These are phyloP conservation scores for Amauroascus niger DNA, from an alignment of 2,329 filamentous ascomycete genomes.

Conservation along the genomic window DNA sequence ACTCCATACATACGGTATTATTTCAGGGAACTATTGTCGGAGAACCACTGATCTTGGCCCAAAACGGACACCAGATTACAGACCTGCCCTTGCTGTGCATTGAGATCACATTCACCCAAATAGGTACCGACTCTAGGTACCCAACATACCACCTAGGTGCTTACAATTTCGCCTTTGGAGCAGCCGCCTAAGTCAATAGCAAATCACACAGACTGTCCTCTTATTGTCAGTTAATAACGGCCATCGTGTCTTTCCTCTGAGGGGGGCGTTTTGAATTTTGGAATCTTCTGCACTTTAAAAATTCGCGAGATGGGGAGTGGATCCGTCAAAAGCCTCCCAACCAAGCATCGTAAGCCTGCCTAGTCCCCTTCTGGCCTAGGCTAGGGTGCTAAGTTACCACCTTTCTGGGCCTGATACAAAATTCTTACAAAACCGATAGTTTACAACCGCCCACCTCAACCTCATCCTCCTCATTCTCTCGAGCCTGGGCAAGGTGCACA, in stretches of 20 bases:
- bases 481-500: neutral
- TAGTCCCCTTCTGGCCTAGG: neutral
- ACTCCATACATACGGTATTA: neutral
- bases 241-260: too few relatives aligned
- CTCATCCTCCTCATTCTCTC: constrained; percentile 2
- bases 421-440: constrained; percentile 2
- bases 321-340: too few relatives aligned
- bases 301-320: neutral
- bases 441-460: constrained; percentile 8
- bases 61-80: neutral
- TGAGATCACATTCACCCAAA: neutral
- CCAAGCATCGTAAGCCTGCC: too few relatives aligned
- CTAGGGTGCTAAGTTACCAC: neutral
- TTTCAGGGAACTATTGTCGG: too few relatives aligned
- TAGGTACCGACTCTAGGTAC: too few relatives aligned
- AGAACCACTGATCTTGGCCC: neutral
- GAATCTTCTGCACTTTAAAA: neutral
- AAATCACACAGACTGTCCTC: too few relatives aligned
- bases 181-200: too few relatives aligned
- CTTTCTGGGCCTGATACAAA: neutral
- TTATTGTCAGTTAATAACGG: too few relatives aligned
- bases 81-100: too few relatives aligned
- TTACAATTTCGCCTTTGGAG: too few relatives aligned
- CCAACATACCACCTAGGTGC: too few relatives aligned
- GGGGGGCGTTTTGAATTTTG: too few relatives aligned